Conservation (phyloP, 805 yeast genomes). For the Yarrowia sp. region DNA sequence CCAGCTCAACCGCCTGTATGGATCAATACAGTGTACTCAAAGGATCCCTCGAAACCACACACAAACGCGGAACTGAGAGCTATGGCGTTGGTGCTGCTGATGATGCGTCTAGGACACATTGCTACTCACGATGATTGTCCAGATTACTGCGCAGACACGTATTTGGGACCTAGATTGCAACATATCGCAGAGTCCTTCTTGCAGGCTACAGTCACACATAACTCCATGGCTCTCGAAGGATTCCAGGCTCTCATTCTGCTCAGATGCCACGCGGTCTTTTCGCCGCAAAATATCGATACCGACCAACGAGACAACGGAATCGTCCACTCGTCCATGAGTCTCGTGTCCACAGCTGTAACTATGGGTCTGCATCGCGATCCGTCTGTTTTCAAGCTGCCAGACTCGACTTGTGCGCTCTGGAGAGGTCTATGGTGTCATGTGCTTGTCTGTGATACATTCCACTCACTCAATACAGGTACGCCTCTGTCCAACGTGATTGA, state of each 20-base stretch:
- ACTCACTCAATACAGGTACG: slow-evolving; percentile 17
- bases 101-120: slow-evolving; percentile 26
- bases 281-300: slow-evolving; percentile 26
- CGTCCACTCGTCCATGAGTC: slow-evolving; percentile 14
- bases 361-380: slow-evolving; percentile 32
- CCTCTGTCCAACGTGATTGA: slow-evolving; percentile 25
- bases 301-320: slow-evolving; percentile 33
- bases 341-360: slow-evolving; percentile 17
- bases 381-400: slow-evolving; percentile 21
- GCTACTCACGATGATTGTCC: slow-evolving; percentile 30
- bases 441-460: slow-evolving; percentile 18
- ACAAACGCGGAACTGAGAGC: slow-evolving; percentile 20
- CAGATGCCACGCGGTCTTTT: slow-evolving; percentile 23
- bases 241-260: slow-evolving; percentile 23
- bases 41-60: slow-evolving; percentile 14
- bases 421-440: slow-evolving; percentile 25
- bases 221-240: slow-evolving; percentile 28
- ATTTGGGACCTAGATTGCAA: slow-evolving; percentile 12
- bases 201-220: slow-evolving; percentile 17
- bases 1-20: slow-evolving; percentile 12
- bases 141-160: slow-evolving; percentile 30
- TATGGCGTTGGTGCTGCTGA: slow-evolving; percentile 17
- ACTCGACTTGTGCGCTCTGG: slow-evolving; percentile 14
- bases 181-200: slow-evolving; percentile 21
- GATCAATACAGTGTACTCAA: slow-evolving; percentile 22